Conservation (phyloP, 495 filamentous ascomycete species). For the Penicillium turbatum region DNA sequence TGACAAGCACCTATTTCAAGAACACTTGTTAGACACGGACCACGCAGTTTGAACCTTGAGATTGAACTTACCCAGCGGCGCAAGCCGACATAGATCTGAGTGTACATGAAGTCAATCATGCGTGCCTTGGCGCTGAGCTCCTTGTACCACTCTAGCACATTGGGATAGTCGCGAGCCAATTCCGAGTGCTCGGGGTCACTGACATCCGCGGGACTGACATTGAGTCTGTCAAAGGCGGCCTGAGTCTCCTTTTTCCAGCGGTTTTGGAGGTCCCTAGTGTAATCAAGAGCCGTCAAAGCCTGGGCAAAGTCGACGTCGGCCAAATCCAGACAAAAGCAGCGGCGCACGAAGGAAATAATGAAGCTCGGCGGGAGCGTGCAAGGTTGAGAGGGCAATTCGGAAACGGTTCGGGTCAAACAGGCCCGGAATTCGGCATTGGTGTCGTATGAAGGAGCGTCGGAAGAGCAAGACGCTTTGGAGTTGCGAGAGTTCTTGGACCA, state of each 20-base stretch:
- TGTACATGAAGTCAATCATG: conserved; percentile 59
- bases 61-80: conserved; percentile 60
- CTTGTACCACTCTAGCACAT: conserved; percentile 52
- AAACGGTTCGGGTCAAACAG: conserved; percentile 59
- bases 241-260: conserved; percentile 58
- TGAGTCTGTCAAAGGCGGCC: conserved; percentile 41
- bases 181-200: conserved; percentile 33
- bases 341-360: conserved; percentile 59
- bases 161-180: conserved; percentile 44
- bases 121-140: conserved; percentile 50
- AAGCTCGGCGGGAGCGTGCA: conserved; percentile 64
- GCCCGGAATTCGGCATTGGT: conserved; percentile 58
- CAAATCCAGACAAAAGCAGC: conserved; percentile 55
- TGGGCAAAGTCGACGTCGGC: conserved; percentile 66
- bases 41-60: not conserved
- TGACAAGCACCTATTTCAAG: conserved; percentile 57
- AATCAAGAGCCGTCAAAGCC: conserved; percentile 66
- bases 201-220: conserved; percentile 38
- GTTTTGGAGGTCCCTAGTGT: conserved; percentile 64
- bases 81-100: conserved; percentile 61
- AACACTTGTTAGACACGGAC: conserved; percentile 15
- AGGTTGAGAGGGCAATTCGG: conserved; percentile 58
- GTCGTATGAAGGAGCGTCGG: conserved; percentile 36
- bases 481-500: conserved; percentile 20
- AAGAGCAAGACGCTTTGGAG: conserved; percentile 34